Evolutionary conservation across 345 rosid species (phyloP), one percentile per base, ranked within the genome.

Genomic region (Balakata baccata): DNA sequence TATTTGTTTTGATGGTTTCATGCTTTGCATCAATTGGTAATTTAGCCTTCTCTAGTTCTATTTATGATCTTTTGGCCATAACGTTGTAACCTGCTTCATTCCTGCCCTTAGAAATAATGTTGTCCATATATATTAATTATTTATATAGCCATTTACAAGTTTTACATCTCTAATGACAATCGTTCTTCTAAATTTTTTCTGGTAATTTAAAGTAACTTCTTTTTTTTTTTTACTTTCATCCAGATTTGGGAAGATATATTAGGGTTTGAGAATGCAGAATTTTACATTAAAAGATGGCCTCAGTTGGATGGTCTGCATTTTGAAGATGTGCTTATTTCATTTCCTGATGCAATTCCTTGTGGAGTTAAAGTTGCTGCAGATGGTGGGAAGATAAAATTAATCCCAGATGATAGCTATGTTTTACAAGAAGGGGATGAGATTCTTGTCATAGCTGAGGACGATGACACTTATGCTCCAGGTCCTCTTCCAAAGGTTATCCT

Each of bases 211-310:
- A 47, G 18, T 45, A n/a, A 20, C 29, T 25, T 57, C 7, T 23
- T n/a, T 46, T 64, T 77, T 53, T 54, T 54, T 64, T 71, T 57
- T 65, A 34, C 11, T 66, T 68, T 66, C 52, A 54, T 5, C 25
- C 89, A 91, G 98, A 93, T 91, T 84, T 93, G 98, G 97, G 98
- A 93, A 79, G 97, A 93, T 78, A 85, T 93, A 50, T 85, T 93
- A 85, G 98, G 98, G 46, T 93, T 93, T 85, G 97, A 91, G 81
- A 91, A 93, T 50, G 91, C 88, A 0, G 98, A 91, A 66, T 91
- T 89, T 76, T 93, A 93, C 89, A 89, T 93, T 70, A 88, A 93
- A 82, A 85, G 87, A 79, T 93, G 98, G 97, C 89, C 95, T 77
- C 88, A 87, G 66, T 84, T 93, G 82, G 89, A 87, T 82, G 97